Conservation (phyloP, 495 filamentous ascomycete species). For the Aspergillus funiculosus region DNA sequence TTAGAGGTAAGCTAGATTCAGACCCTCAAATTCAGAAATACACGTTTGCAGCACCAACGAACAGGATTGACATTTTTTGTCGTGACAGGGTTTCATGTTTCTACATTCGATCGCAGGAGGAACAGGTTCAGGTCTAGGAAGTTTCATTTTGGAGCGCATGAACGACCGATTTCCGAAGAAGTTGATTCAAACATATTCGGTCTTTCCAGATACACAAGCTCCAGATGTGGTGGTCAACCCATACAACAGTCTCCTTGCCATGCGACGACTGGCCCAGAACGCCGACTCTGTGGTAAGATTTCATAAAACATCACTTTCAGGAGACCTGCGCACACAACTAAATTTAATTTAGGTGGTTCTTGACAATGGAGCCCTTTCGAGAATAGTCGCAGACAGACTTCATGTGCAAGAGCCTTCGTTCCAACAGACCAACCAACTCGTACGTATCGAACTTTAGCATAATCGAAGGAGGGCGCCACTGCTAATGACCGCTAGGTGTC, state of each 20-base stretch:
- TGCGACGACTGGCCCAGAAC: slow-evolving; percentile 88
- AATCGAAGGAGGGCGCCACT: background rate
- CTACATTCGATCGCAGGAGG: slow-evolving; percentile 97
- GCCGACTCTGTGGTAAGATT: slow-evolving; percentile 78
- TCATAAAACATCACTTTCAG: background rate
- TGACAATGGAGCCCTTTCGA: slow-evolving; percentile 88
- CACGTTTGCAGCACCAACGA: background rate
- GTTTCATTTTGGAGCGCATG: slow-evolving; percentile 89
- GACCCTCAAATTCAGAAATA: background rate
- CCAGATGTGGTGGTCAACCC: slow-evolving; percentile 94
- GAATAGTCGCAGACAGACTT: slow-evolving; percentile 89
- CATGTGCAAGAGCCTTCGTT: slow-evolving; percentile 94
- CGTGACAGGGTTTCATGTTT: slow-evolving; percentile 82
- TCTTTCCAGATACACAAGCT: slow-evolving; percentile 87
- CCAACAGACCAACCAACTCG: slow-evolving; percentile 94
- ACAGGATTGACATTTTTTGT: background rate
- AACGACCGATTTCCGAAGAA: slow-evolving; percentile 99
- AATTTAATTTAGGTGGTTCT: slow-evolving; percentile 61
- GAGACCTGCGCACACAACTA: slow-evolving; percentile 1
- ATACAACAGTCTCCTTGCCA: slow-evolving; percentile 91
- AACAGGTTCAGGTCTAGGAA: slow-evolving; percentile 89
- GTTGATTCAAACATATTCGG: slow-evolving; percentile 97
- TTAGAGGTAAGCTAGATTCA: slow-evolving; percentile 68
- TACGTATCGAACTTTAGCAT: slow-evolving; percentile 24
- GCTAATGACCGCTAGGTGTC: slow-evolving; percentile 50